A percentile compares a stretch with the other conserved stretches of the same genome.
Conservation (phyloP, 169 alveolate genomes). For the Plasmodium fragile region DNA sequence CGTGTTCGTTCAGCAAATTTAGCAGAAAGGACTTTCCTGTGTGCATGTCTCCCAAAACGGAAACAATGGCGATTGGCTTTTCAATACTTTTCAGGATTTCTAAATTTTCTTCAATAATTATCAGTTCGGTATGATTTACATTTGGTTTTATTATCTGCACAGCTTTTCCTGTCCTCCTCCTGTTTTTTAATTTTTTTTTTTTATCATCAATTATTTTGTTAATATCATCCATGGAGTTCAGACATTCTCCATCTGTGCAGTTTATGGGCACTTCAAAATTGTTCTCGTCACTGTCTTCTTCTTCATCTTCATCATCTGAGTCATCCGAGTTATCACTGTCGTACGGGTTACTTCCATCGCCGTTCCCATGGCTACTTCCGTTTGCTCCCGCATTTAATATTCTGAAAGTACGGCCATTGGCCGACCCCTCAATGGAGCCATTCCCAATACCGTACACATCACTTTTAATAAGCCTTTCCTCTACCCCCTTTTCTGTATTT, state of each 20-base stretch:
- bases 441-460: neutral
- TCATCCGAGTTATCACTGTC: constrained; percentile 13
- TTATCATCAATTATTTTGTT: constrained; percentile 63
- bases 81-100: constrained; percentile 77
- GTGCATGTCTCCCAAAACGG: constrained; percentile 87
- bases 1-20: constrained; percentile 82
- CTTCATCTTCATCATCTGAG: neutral
- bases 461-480: neutral
- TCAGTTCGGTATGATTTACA: constrained; percentile 82
- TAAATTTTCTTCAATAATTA: constrained; percentile 79
- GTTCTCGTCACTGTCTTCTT: constrained; percentile 40
- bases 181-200: constrained; percentile 32
- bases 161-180: constrained; percentile 77
- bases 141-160: constrained; percentile 83
- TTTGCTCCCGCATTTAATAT: neutral
- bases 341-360: neutral
- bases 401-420: neutral
- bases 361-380: neutral
- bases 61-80: constrained; percentile 86
- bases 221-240: constrained; percentile 41
- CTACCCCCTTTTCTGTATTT: neutral
- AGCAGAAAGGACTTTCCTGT: constrained; percentile 86
- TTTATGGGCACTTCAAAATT: constrained; percentile 58
- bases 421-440: neutral
- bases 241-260: constrained; percentile 46